Evolutionary conservation across 306 rosid genomes (phyloP), one percentile per base, ranked within the genome.

Genomic region (Cicer chorassanicum): DNA sequence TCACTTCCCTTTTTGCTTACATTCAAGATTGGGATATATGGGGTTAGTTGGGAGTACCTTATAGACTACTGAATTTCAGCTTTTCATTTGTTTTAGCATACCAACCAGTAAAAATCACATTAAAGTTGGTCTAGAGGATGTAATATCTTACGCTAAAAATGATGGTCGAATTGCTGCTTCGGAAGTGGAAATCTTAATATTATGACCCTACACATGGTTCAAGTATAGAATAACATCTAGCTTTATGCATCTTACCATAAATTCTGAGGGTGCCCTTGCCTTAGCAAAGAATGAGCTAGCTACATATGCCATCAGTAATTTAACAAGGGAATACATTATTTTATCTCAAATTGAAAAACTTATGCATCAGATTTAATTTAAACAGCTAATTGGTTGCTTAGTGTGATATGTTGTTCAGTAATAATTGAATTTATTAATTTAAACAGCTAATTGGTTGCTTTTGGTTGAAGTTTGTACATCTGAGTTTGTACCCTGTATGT

Each of bases 41-140:
- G 66, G 65, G 50, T 65, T 42, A 72, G 73, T 57, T 68, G 39
- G 79, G 70, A 75, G 46, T 36, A 42, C 68, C 4, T 5, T 71
- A 62, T 46, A 38, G 66, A 53, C 72, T 65, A 8, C 41, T 60
- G 15, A 18, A 10, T 36, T 60, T 59, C 51, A 61, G 70, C 55
- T 76, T 72, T 68, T 66, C 50, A 50, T 66, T 44, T 53, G 65
- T 43, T 80, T 73, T 49, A 62, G 71, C 39, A 39, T 65, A 55
- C 64, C 15, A 63, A 69, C 38, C 59, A n/a, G 50, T 56, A 73
- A 65, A 74, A 76, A 59, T 70, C 83, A 24, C 42, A 40, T 67
- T 29, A 45, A 65, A 34, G 40, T 56, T 21, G 63, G 40, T 56
- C 11, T 56, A 21, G 39, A 24, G 19, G 63, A 21, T 56, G 63